Conservation (phyloP, 805 yeast species). For the Candida xyloterini region DNA sequence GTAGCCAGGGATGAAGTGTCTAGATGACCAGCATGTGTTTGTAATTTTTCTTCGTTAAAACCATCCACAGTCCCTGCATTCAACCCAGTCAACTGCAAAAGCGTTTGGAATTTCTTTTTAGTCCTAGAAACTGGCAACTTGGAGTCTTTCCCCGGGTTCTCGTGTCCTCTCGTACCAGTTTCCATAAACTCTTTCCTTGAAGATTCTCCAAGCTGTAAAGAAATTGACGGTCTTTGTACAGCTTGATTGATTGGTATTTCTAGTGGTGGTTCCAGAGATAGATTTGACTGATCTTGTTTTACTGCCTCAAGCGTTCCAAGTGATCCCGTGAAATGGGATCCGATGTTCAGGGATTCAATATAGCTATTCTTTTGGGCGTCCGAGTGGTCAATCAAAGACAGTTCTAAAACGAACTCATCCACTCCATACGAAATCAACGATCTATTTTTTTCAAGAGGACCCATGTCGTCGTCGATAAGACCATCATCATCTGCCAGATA, state of each 20-base stretch:
- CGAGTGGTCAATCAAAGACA: slow-evolving; percentile 46
- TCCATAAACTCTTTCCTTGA: background rate
- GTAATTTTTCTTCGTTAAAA: background rate
- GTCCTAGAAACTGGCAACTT: slow-evolving; percentile 1
- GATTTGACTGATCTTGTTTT: background rate
- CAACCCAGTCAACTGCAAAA: slow-evolving; percentile 4
- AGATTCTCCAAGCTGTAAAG: background rate
- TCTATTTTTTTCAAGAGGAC: slow-evolving; percentile 72
- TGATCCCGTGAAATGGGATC: background rate
- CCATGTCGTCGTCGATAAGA: slow-evolving; percentile 90
- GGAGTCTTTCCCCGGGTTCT: background rate
- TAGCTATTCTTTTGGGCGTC: slow-evolving; percentile 43
- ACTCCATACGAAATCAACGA: slow-evolving; percentile 68
- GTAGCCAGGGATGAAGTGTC: slow-evolving; percentile 24
- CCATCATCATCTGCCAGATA: slow-evolving; percentile 91
- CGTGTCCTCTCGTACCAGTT: background rate
- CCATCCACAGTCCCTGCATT: background rate
- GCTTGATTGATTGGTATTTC: background rate
- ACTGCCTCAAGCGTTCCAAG: background rate
- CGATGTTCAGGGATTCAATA: slow-evolving; percentile 44
- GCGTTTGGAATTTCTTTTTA: slow-evolving; percentile 6
- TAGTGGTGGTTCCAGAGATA: background rate
- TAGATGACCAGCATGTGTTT: background rate
- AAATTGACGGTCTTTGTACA: background rate
- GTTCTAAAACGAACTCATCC: slow-evolving; percentile 76